Conservation (phyloP, 306 rosid genomes). For the Quercus dentata region DNA sequence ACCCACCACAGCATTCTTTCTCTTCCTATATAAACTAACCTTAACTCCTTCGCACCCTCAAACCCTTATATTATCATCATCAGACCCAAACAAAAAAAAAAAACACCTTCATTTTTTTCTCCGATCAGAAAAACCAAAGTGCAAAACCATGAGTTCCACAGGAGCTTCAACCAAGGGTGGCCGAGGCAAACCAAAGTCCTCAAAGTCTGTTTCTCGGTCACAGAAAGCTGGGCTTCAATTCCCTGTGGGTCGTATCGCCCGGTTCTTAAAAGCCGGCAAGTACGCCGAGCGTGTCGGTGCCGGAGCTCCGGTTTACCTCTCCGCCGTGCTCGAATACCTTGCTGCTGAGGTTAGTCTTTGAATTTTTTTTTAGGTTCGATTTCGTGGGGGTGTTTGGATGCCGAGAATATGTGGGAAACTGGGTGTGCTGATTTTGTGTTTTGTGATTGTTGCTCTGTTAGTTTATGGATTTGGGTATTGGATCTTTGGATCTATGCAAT, state of each 20-base stretch:
- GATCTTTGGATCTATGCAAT: too few relatives aligned
- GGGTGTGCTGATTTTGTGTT: too few relatives aligned
- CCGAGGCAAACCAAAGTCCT: conserved; percentile 84
- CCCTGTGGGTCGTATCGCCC: conserved; percentile 84
- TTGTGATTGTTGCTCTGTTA: too few relatives aligned
- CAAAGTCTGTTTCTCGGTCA: conserved; percentile 81
- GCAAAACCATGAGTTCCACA: conserved; percentile 57
- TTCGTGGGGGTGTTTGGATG: too few relatives aligned
- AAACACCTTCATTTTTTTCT: too few relatives aligned
- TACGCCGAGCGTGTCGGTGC: conserved; percentile 96
- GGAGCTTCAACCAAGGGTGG: conserved; percentile 76
- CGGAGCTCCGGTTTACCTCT: conserved; percentile 86
- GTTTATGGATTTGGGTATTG: too few relatives aligned
- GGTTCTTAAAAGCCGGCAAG: conserved; percentile 79
- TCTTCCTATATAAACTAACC: not conserved
- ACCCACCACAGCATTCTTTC: not conserved
- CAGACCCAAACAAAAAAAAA: too few relatives aligned
- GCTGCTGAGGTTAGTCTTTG: conserved; percentile 67
- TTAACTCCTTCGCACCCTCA: not conserved
- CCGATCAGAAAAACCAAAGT: too few relatives aligned
- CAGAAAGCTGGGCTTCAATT: conserved; percentile 86
- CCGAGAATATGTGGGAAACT: too few relatives aligned
- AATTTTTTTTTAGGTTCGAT: too few relatives aligned
- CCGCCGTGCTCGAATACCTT: conserved; percentile 88
- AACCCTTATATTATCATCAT: not conserved